Conservation (phyloP, 164 flowering plant species). For the Aristolochia contorta region DNA sequence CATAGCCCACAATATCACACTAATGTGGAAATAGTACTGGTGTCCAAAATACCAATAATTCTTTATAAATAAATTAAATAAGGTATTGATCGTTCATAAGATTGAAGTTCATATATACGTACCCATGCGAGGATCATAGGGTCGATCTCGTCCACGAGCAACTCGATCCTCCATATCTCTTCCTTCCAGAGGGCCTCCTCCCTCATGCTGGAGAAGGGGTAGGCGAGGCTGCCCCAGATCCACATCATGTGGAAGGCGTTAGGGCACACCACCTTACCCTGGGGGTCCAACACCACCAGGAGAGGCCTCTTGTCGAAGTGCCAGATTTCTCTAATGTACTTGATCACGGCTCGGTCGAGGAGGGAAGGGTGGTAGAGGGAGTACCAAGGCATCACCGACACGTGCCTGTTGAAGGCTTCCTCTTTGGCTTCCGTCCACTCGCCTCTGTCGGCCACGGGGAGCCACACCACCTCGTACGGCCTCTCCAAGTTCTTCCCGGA, state of each 20-base stretch:
- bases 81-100: no score
- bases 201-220: slow-evolving; percentile 24
- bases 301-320: slow-evolving; percentile 20
- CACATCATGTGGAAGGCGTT: slow-evolving; percentile 32
- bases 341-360: slow-evolving; percentile 29
- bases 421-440: slow-evolving; percentile 36
- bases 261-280: slow-evolving; percentile 16
- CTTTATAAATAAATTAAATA: no score
- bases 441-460: slow-evolving; percentile 49
- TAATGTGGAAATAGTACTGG: no score
- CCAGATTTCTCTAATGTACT: slow-evolving; percentile 19
- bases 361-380: slow-evolving; percentile 38
- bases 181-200: slow-evolving; percentile 27
- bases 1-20: no score
- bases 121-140: slow-evolving; percentile 24
- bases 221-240: slow-evolving; percentile 32
- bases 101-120: slow-evolving; percentile 16
- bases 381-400: slow-evolving; percentile 56
- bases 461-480: slow-evolving; percentile 75
- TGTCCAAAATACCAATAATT: no score
- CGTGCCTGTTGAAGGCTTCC: slow-evolving; percentile 21
- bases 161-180: slow-evolving; percentile 24
- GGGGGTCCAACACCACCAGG: slow-evolving; percentile 28
- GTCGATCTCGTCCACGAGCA: slow-evolving; percentile 26
- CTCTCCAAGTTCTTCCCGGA: slow-evolving; percentile 34